phyloP scores from a whole-genome alignment of 148 eudicot species.

The Vaccinium macrocarpon region DNA sequence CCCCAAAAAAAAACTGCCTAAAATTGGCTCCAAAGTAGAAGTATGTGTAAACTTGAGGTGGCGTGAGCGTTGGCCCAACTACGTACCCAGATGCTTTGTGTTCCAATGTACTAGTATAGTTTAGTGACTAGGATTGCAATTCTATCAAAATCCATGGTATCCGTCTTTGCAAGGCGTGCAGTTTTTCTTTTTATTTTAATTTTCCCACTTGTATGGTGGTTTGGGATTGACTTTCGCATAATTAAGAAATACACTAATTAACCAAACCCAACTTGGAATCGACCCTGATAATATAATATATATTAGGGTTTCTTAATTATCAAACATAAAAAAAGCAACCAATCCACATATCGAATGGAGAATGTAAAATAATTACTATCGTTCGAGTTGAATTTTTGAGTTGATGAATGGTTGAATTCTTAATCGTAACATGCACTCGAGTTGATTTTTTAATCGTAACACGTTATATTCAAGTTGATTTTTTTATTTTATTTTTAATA shows the following conservation, averaged over 20 bases:
- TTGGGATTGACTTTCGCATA: background rate
- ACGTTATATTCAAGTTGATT: no score
- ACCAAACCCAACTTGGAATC: background rate
- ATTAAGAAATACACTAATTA: background rate
- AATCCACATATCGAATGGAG: background rate
- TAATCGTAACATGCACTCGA: no score
- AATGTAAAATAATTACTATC: background rate
- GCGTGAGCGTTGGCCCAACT: constrained; percentile 4
- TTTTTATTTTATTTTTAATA: no score
- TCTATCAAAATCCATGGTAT: background rate
- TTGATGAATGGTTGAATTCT: no score
- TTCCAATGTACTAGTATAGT: background rate
- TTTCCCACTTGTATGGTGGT: background rate
- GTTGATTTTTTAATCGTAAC: no score
- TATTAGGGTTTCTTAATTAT: background rate
- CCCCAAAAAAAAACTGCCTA: background rate
- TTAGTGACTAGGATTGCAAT: background rate
- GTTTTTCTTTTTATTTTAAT: background rate
- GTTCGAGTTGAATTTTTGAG: background rate
- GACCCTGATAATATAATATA: background rate
- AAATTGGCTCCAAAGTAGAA: background rate
- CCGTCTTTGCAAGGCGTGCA: background rate
- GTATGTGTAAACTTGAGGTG: background rate
- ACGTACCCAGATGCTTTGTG: background rate
- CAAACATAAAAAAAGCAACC: background rate